These are phyloP conservation scores for Pseudohyphozyma bogoriensis DNA, from an alignment of 768 basidiomycete genomes.

Conservation along the genomic window DNA sequence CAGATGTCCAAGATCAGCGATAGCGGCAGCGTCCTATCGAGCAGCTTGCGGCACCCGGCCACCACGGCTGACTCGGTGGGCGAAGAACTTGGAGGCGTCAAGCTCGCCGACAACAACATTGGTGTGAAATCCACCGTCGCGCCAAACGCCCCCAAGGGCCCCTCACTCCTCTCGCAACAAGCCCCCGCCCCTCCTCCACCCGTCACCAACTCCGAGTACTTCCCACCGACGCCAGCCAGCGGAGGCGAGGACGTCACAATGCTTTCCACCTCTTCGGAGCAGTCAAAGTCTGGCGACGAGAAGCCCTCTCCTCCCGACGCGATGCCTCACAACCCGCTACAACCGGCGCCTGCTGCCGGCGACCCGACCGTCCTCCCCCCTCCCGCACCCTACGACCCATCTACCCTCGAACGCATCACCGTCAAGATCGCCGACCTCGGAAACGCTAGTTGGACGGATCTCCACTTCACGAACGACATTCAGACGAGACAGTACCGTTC, in stretches of 20 bases:
- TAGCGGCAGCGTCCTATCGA: constrained; percentile 33
- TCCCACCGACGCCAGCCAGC: constrained; percentile 1
- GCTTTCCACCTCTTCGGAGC: constrained; percentile 20
- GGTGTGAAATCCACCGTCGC: constrained; percentile 30
- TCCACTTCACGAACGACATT: constrained; percentile 98
- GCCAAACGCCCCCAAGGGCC: constrained; percentile 29
- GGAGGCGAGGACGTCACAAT: constrained; percentile 26
- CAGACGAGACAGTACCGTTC: constrained; percentile 93
- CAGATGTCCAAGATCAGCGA: constrained; percentile 80
- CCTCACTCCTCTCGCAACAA: constrained; percentile 30
- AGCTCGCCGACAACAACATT: constrained; percentile 34
- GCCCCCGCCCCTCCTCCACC: constrained; percentile 34
- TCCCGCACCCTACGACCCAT: constrained; percentile 35
- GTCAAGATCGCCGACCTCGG: constrained; percentile 99
- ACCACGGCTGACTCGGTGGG: constrained; percentile 48
- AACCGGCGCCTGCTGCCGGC: constrained; percentile 39
- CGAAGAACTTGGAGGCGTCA: constrained; percentile 42
- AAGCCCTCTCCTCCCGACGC: constrained; percentile 34
- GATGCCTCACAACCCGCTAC: constrained; percentile 35
- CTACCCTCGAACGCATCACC: constrained; percentile 60
- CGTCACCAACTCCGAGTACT: not conserved
- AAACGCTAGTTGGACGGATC: constrained; percentile 66
- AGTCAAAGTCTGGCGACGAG: not conserved
- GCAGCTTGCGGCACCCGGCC: constrained; percentile 10
- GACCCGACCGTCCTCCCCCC: constrained; percentile 43